These are phyloP conservation scores for Rubus parviflorus DNA, from an alignment of 306 rosid species.

Conservation along the genomic window DNA sequence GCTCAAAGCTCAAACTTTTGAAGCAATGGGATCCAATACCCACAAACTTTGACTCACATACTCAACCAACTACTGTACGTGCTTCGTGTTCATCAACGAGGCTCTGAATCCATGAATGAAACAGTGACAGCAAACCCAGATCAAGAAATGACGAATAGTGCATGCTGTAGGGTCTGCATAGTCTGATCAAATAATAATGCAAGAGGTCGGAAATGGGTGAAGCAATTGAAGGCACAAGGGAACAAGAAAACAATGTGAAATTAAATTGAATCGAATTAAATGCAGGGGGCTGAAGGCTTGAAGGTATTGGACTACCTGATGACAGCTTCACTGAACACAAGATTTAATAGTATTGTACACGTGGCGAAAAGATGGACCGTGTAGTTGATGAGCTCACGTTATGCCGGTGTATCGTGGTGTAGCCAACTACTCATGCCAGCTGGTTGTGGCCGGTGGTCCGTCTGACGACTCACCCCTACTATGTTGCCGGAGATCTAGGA, in stretches of 20 bases:
- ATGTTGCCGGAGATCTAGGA: conserved; percentile 12
- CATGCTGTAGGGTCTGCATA: conserved; percentile 1
- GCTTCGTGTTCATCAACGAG: conserved; percentile 10
- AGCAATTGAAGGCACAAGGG: neutral
- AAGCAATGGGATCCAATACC: conserved; percentile 12
- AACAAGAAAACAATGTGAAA: neutral
- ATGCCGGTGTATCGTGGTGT: neutral
- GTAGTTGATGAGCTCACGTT: conserved; percentile 19
- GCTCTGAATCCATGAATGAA: conserved; percentile 1
- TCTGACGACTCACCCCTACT: neutral
- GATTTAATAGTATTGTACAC: neutral
- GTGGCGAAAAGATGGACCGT: neutral
- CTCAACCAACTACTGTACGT: neutral
- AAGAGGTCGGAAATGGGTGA: neutral
- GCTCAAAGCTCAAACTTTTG: conserved; percentile 12
- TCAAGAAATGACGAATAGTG: neutral
- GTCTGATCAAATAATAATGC: neutral
- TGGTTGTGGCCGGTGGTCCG: conserved; percentile 12
- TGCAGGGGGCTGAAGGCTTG: neutral
- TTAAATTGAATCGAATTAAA: neutral
- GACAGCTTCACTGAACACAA: neutral
- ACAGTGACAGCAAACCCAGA: neutral
- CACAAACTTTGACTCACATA: conserved; percentile 7
- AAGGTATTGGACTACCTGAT: neutral
- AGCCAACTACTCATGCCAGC: conserved; percentile 10